A percentile compares a stretch with the other conserved stretches of the same genome.
These are phyloP conservation scores for Betula pendula DNA, from an alignment of 306 rosid genomes.

Conservation along the genomic window DNA sequence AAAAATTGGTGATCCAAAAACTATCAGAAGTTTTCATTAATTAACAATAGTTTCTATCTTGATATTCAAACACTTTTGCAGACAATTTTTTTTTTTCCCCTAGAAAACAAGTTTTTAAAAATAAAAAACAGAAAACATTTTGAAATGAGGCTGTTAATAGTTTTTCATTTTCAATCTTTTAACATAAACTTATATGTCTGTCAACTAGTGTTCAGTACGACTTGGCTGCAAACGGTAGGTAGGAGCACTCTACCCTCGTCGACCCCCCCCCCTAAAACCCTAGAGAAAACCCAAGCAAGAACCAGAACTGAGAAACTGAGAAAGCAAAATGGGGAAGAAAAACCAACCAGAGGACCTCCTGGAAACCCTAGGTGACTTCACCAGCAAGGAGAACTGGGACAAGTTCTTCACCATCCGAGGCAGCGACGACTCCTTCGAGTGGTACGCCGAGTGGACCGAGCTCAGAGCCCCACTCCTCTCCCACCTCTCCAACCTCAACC, in stretches of 20 bases:
- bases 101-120: no score
- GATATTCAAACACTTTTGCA: no score
- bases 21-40: no score
- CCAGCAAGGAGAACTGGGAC: conserved; percentile 95
- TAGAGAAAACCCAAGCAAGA: not conserved
- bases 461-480: conserved; percentile 60
- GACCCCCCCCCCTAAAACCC: not conserved
- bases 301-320: not conserved
- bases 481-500: conserved; percentile 36
- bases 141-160: no score
- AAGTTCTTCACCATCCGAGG: conserved; percentile 82
- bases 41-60: no score
- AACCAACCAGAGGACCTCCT: conserved; percentile 46
- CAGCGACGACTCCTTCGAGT: conserved; percentile 68
- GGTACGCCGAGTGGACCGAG: conserved; percentile 89
- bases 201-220: no score
- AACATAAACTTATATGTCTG: no score
- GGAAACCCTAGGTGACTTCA: conserved; percentile 81
- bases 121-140: no score
- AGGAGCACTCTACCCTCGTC: not conserved
- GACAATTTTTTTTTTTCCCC: no score
- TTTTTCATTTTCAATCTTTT: no score
- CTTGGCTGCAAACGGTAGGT: not conserved
- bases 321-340: conserved; percentile 40
- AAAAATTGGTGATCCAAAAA: no score